Evolutionary conservation across 2,329 filamentous ascomycete species (phyloP).

Genomic region (Diplocarpon rosae): DNA sequence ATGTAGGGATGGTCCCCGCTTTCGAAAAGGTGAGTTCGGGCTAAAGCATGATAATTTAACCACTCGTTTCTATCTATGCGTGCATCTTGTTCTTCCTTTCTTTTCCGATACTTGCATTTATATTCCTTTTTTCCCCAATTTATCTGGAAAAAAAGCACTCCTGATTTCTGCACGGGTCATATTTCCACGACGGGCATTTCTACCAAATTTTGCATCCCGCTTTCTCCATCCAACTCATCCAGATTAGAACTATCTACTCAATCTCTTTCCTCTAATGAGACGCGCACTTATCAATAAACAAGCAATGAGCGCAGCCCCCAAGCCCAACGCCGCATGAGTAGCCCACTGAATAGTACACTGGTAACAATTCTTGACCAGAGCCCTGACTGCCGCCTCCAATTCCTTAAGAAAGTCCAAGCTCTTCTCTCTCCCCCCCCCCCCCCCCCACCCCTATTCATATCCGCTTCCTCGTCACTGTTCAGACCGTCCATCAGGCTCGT

Average conservation of each 20-base stretch:
- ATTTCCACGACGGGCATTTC: too few species aligned
- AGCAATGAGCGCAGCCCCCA: constrained; percentile 29
- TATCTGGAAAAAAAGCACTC: too few species aligned
- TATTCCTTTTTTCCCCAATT: too few species aligned
- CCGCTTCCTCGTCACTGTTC: constrained; percentile 45
- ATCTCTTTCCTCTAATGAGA: constrained; percentile 47
- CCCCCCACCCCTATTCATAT: constrained; percentile 55
- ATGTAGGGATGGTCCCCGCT: too few species aligned
- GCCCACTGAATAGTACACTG: constrained; percentile 34
- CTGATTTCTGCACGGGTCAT: too few species aligned
- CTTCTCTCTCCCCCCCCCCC: constrained; percentile 55
- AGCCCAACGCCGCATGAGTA: constrained; percentile 32
- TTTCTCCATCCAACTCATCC: neutral
- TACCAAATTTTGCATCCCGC: too few species aligned
- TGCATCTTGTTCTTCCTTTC: too few species aligned
- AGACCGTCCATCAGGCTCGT: constrained; percentile 42
- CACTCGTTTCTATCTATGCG: too few species aligned
- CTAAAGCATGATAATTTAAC: too few species aligned
- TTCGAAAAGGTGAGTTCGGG: too few species aligned
- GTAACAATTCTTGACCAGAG: constrained; percentile 56
- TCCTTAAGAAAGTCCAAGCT: constrained; percentile 58
- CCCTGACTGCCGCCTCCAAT: constrained; percentile 48
- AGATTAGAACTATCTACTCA: constrained; percentile 26
- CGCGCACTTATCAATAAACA: constrained; percentile 32
- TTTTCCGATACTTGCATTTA: too few species aligned